A percentile compares a stretch with the other conserved stretches of the same genome.
These are phyloP conservation scores for Lactarius sanguifluus DNA, from an alignment of 768 basidiomycete genomes.

Conservation along the genomic window DNA sequence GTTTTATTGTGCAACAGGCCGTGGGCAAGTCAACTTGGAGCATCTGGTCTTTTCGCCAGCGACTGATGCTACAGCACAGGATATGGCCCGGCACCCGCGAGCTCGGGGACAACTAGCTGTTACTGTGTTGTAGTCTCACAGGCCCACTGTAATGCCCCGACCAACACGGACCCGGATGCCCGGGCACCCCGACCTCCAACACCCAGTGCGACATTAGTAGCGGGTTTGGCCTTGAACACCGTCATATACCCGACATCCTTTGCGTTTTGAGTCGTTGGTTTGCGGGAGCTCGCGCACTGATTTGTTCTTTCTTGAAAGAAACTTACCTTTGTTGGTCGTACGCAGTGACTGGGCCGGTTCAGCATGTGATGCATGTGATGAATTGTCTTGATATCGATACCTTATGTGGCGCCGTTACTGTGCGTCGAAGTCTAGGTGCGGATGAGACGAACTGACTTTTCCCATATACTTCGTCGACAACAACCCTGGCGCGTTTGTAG, in stretches of 20 bases:
- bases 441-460: conserved; percentile 31
- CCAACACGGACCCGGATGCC: conserved; percentile 42
- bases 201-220: conserved; percentile 53
- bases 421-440: not conserved
- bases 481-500: no score
- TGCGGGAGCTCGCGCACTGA: not conserved
- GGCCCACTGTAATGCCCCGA: conserved; percentile 22
- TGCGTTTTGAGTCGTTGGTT: conserved; percentile 35
- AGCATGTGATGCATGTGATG: no score
- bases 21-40: conserved; percentile 42
- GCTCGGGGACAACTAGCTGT: conserved; percentile 49
- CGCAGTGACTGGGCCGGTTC: conserved; percentile 56
- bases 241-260: conserved; percentile 71
- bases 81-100: conserved; percentile 62
- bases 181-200: conserved; percentile 50
- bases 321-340: not conserved
- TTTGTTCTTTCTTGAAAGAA: not conserved
- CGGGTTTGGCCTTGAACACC: conserved; percentile 57
- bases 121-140: conserved; percentile 35
- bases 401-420: conserved; percentile 2
- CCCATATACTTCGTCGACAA: no score
- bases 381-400: conserved; percentile 52
- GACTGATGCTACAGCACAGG: conserved; percentile 30
- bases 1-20: conserved; percentile 55
- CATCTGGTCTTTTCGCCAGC: conserved; percentile 10